phyloP scores from a whole-genome alignment of 495 filamentous ascomycete genomes.

The Aspergillus nidulans region DNA sequence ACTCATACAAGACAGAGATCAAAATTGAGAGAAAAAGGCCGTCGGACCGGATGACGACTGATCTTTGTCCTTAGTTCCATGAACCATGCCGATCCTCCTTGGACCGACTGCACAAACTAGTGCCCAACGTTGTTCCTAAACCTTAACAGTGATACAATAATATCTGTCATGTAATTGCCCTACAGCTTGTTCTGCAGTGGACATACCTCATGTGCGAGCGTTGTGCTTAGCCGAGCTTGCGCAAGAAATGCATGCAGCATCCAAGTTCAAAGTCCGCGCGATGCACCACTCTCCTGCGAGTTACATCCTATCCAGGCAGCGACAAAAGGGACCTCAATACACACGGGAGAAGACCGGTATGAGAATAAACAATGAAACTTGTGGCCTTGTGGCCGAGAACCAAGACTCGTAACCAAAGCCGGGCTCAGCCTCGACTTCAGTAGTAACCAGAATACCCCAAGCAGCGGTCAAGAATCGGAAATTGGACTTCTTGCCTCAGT shows the following conservation, averaged over 20 bases:
- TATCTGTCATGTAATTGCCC: background rate
- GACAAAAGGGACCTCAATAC: background rate
- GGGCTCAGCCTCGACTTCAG: background rate
- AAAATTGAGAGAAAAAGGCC: background rate
- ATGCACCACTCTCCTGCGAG: background rate
- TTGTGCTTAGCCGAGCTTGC: background rate
- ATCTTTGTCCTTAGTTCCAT: background rate
- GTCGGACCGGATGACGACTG: background rate
- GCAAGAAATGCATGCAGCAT: background rate
- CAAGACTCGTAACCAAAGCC: background rate
- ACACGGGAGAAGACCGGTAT: background rate
- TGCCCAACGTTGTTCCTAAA: background rate
- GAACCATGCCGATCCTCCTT: conserved; percentile 5
- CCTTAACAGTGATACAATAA: background rate
- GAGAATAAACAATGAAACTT: too few species aligned
- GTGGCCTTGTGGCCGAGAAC: background rate
- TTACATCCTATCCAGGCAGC: background rate
- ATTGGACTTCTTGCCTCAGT: background rate
- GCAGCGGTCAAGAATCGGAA: conserved; percentile 8
- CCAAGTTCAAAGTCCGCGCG: background rate
- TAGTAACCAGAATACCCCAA: background rate
- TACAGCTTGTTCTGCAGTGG: background rate
- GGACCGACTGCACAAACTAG: background rate
- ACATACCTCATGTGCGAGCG: background rate
- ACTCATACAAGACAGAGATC: background rate